Conservation (phyloP, 1,139 yeast species). For the Meyerozyma guilliermondii region DNA sequence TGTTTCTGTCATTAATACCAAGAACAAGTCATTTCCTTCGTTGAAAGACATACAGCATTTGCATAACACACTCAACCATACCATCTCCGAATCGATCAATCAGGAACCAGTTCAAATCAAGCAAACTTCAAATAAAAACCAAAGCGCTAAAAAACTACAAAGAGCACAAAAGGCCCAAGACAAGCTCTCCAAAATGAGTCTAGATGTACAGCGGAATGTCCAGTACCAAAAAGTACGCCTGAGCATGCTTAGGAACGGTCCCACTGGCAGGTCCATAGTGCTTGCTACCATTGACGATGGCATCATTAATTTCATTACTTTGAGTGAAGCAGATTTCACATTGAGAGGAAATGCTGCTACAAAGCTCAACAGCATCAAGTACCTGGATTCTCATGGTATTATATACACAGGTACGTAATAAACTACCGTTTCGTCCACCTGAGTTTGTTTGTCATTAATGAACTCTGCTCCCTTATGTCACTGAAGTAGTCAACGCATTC, state of each 20-base stretch:
- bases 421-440: background rate
- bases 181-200: conserved; percentile 23
- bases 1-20: conserved; percentile 54
- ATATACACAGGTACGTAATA: background rate
- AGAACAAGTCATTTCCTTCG: conserved; percentile 48
- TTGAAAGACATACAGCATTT: conserved; percentile 27
- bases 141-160: conserved; percentile 13
- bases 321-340: conserved; percentile 58
- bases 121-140: conserved; percentile 6
- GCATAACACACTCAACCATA: conserved; percentile 5
- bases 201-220: conserved; percentile 19
- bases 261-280: conserved; percentile 39
- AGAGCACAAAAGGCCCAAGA: conserved; percentile 20
- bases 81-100: background rate
- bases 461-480: background rate
- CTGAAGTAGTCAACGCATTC: background rate
- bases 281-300: conserved; percentile 73
- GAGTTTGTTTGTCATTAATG: background rate
- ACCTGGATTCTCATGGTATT: background rate
- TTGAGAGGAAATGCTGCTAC: conserved; percentile 8
- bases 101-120: background rate
- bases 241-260: conserved; percentile 36
- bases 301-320: conserved; percentile 57
- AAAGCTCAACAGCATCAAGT: background rate
- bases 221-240: conserved; percentile 25